A percentile compares a stretch with the other conserved stretches of the same genome.
Evolutionary conservation across 257 asterid genomes (phyloP).

Genomic region (Solanum chiquidenum): DNA sequence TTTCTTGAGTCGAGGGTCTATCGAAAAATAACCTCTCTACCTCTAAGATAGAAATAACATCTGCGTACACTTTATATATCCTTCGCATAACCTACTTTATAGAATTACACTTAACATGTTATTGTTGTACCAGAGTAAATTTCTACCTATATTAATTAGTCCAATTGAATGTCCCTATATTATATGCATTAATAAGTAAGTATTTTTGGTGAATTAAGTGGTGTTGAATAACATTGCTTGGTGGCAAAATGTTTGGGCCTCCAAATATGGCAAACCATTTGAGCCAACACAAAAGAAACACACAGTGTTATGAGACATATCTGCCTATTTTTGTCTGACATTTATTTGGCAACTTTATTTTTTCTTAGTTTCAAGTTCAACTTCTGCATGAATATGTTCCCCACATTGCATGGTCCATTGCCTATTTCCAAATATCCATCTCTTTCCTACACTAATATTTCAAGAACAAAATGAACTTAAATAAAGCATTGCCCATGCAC

Average conservation of each 20-base stretch:
- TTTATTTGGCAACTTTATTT: not conserved
- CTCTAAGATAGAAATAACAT: not conserved
- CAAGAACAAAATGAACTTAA: conserved; percentile 8
- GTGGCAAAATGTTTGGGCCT: not conserved
- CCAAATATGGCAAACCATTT: conserved; percentile 2
- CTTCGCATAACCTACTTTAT: not conserved
- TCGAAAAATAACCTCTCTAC: not conserved
- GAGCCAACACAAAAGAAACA: conserved; percentile 6
- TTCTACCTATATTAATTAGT: conserved; percentile 6
- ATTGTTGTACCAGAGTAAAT: not conserved
- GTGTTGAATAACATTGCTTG: not conserved
- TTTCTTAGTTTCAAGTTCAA: conserved; percentile 22
- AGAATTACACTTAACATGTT: not conserved
- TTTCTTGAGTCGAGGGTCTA: not conserved
- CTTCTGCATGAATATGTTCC: conserved; percentile 58
- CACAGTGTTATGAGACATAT: conserved; percentile 16
- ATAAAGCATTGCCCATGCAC: not conserved
- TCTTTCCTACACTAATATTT: not conserved
- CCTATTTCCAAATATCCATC: conserved; percentile 12
- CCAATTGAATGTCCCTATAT: conserved; percentile 1
- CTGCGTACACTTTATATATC: not conserved
- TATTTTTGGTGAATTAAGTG: not conserved
- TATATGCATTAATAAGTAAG: not conserved
- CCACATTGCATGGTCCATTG: conserved; percentile 42
- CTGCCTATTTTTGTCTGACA: not conserved